phyloP scores from a whole-genome alignment of 1,284 basidiomycete genomes.

The Pterulicium gracile region DNA sequence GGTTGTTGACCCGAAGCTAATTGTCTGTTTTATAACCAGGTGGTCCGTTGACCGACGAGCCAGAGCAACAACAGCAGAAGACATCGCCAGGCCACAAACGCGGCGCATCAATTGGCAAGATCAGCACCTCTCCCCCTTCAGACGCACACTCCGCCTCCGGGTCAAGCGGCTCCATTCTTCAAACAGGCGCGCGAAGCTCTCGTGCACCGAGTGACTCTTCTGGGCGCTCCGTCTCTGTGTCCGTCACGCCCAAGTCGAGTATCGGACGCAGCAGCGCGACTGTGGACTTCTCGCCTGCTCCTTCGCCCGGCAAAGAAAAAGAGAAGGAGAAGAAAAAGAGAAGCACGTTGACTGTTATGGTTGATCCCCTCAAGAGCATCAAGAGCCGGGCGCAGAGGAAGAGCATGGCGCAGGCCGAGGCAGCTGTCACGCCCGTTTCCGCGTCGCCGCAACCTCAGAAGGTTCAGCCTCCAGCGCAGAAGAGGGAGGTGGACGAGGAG shows the following conservation, averaged over 20 bases:
- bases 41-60: background rate
- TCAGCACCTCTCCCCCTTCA: no score
- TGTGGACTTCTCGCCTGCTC: constrained; percentile 5
- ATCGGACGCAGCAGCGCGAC: background rate
- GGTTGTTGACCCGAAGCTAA: no score
- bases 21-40: no score
- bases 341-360: constrained; percentile 77
- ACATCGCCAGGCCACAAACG: background rate
- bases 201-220: background rate
- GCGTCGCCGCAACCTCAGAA: constrained; percentile 11
- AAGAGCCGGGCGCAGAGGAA: constrained; percentile 33
- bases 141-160: no score
- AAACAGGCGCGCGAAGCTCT: background rate
- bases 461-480: constrained; percentile 8
- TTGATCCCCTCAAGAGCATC: constrained; percentile 61
- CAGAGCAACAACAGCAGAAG: background rate
- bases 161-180: no score
- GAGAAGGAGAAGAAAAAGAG: constrained; percentile 49
- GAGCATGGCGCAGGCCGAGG: constrained; percentile 16
- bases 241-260: background rate
- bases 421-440: constrained; percentile 21
- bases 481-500: constrained; percentile 9
- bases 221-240: background rate
- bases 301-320: constrained; percentile 14
- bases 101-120: background rate